Conservation (phyloP, 2,329 filamentous ascomycete species). For the Bipolaris gigantea region DNA sequence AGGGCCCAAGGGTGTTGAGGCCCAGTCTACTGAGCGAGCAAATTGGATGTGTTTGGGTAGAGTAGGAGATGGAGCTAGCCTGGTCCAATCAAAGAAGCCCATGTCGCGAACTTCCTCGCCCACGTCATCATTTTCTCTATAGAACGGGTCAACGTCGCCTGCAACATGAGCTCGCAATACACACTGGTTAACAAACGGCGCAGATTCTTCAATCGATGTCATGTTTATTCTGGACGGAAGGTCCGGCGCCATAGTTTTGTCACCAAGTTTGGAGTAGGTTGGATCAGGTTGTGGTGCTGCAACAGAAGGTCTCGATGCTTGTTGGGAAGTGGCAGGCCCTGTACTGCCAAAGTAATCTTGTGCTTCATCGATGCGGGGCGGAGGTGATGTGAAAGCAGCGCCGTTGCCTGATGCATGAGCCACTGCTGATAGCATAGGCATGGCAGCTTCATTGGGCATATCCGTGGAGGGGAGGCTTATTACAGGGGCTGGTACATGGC, state of each 20-base stretch:
- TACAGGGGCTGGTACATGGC: slow-evolving; percentile 29
- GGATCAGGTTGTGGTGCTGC: slow-evolving; percentile 8
- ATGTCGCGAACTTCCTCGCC: slow-evolving; percentile 39
- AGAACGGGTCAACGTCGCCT: slow-evolving; percentile 46
- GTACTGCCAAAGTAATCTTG: slow-evolving; percentile 50
- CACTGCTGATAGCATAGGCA: slow-evolving; percentile 29
- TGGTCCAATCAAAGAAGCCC: slow-evolving; percentile 80
- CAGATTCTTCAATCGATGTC: slow-evolving; percentile 25
- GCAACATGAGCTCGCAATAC: slow-evolving; percentile 46
- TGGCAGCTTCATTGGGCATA: slow-evolving; percentile 33
- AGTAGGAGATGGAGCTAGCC: slow-evolving; percentile 63
- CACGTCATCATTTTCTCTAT: slow-evolving; percentile 28
- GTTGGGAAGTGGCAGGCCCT: slow-evolving; percentile 14
- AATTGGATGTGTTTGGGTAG: slow-evolving; percentile 74
- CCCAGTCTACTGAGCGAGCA: slow-evolving; percentile 73
- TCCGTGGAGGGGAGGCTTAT: slow-evolving; percentile 40
- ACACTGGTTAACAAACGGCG: slow-evolving; percentile 46
- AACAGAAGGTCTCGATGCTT: slow-evolving; percentile 17
- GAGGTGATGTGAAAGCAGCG: slow-evolving; percentile 14
- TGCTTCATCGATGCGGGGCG: slow-evolving; percentile 27
- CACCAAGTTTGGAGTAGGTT: slow-evolving; percentile 4
- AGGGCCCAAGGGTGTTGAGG: slow-evolving; percentile 70
- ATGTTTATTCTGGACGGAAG: slow-evolving; percentile 23
- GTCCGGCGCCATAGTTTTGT: slow-evolving; percentile 2
- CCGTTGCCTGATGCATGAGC: slow-evolving; percentile 16